Conservation (phyloP, 1,284 basidiomycete genomes). For the Coriolopsis trogii region DNA sequence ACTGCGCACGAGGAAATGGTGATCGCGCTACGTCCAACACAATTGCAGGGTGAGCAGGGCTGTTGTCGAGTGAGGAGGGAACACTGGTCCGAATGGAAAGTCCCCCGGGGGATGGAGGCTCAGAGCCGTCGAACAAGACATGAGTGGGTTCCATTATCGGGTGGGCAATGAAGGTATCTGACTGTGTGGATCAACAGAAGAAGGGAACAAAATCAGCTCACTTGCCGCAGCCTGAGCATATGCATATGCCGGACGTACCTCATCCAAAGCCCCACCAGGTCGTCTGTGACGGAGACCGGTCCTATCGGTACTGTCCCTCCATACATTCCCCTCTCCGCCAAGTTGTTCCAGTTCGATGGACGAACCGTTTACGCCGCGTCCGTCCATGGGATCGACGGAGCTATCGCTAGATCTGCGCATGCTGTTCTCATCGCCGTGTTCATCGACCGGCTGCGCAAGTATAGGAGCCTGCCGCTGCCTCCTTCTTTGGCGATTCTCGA, state of each 20-base stretch:
- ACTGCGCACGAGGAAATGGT: slow-evolving; percentile 5
- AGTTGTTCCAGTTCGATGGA: slow-evolving; percentile 53
- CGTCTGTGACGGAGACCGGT: slow-evolving; percentile 40
- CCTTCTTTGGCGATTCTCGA: slow-evolving; percentile 40
- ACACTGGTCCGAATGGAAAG: slow-evolving; percentile 13
- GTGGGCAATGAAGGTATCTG: slow-evolving; percentile 46
- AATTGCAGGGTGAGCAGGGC: slow-evolving; percentile 10
- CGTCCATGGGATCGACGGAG: slow-evolving; percentile 16
- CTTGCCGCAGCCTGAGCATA: background rate
- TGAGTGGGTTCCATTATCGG: slow-evolving; percentile 51
- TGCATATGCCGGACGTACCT: slow-evolving; percentile 43
- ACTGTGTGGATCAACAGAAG: slow-evolving; percentile 31
- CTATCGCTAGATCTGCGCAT: slow-evolving; percentile 15
- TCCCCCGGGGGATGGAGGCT: slow-evolving; percentile 37
- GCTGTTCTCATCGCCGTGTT: slow-evolving; percentile 20
- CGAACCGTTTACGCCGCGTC: slow-evolving; percentile 19
- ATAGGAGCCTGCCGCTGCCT: slow-evolving; percentile 24
- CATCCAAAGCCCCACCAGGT: slow-evolving; percentile 41
- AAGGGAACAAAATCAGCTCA: background rate
- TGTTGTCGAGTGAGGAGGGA: slow-evolving; percentile 8
- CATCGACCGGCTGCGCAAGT: slow-evolving; percentile 18
- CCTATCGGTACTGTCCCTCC: slow-evolving; percentile 47
- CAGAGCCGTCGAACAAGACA: slow-evolving; percentile 48
- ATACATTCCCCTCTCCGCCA: slow-evolving; percentile 53
- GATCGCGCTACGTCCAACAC: slow-evolving; percentile 1